Evolutionary conservation across 345 rosid genomes (phyloP).

Genomic region (Cardamine chenopodiifolia): DNA sequence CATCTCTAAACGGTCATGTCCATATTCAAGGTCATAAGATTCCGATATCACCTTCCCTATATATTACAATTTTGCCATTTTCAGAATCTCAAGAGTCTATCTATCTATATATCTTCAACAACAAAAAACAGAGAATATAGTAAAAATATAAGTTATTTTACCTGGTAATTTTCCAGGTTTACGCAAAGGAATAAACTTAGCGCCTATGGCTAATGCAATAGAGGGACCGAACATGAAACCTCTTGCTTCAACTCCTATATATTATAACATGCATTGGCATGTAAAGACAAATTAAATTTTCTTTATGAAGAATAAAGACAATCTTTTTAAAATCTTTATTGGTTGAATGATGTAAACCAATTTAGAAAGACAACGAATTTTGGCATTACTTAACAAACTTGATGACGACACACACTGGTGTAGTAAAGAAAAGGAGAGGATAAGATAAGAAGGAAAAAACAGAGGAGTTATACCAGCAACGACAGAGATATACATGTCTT

Average conservation of each 20-base stretch:
- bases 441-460: neutral
- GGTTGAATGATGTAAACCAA: constrained; percentile 28
- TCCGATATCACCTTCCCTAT: constrained; percentile 76
- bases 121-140: neutral
- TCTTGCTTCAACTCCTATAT: constrained; percentile 81
- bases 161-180: constrained; percentile 87
- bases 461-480: constrained; percentile 63
- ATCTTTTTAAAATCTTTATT: neutral
- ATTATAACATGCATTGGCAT: constrained; percentile 7
- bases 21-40: constrained; percentile 79
- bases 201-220: constrained; percentile 85
- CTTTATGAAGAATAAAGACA: constrained; percentile 16
- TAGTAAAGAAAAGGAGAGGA: neutral
- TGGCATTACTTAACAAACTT: constrained; percentile 35
- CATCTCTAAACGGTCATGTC: constrained; percentile 83
- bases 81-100: constrained; percentile 10
- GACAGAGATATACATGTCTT: constrained; percentile 66
- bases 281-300: neutral
- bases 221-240: constrained; percentile 88
- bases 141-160: neutral
- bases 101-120: neutral
- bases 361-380: neutral
- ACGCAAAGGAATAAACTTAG: constrained; percentile 81
- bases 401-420: constrained; percentile 28
- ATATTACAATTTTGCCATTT: neutral